A percentile compares a stretch with the other conserved stretches of the same genome.
These are phyloP conservation scores for Penicillium chermesinum DNA, from an alignment of 495 filamentous ascomycete genomes.

Conservation along the genomic window DNA sequence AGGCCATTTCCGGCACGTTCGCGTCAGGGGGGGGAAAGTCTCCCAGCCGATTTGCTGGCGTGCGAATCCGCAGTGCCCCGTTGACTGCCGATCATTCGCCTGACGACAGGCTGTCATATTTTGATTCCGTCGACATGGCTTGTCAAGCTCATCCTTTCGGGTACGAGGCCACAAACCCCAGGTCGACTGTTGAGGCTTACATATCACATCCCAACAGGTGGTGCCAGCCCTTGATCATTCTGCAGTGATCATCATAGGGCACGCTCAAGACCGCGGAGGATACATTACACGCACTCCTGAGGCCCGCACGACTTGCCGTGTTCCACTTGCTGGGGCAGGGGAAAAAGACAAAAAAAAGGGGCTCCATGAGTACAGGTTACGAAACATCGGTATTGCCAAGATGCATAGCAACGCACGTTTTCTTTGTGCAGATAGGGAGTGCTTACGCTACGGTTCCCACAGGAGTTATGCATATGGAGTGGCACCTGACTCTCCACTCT, in stretches of 20 bases:
- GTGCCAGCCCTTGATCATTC: neutral
- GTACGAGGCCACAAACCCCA: constrained; percentile 2
- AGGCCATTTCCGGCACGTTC: neutral
- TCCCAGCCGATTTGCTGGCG: constrained; percentile 5
- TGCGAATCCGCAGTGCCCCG: constrained; percentile 12
- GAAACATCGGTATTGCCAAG: too few relatives aligned
- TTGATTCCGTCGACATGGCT: constrained; percentile 3
- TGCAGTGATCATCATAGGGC: neutral
- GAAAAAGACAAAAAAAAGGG: neutral
- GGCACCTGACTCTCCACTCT: neutral
- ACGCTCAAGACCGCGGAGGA: neutral
- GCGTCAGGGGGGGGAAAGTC: constrained; percentile 13
- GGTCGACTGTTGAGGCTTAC: neutral
- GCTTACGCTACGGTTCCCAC: too few relatives aligned
- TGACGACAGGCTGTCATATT: constrained; percentile 18
- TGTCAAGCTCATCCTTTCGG: constrained; percentile 1
- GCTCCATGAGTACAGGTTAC: too few relatives aligned
- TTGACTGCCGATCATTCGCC: constrained; percentile 12
- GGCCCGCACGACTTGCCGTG: too few relatives aligned
- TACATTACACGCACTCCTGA: neutral
- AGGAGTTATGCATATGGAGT: neutral
- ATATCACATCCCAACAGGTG: neutral
- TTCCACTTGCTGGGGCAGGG: neutral
- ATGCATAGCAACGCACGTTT: neutral
- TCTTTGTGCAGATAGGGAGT: neutral